Percentiles rank a stretch among this genome's conserved stretches.
phyloP scores from a whole-genome alignment of 2,329 filamentous ascomycete genomes.

The Saccharata proteae region DNA sequence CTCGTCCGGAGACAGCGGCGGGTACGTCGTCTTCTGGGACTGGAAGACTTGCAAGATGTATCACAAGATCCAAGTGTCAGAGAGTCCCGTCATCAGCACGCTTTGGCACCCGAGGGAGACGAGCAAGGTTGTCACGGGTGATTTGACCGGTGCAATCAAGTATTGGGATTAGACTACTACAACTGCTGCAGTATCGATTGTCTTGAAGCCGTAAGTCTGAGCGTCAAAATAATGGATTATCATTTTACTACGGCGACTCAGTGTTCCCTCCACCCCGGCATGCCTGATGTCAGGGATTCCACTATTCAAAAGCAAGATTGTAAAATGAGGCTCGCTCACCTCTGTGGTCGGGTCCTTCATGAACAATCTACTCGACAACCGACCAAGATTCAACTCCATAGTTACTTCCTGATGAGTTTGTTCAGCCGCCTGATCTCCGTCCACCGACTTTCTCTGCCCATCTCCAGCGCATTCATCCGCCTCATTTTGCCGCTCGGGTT shows the following conservation, averaged over 20 bases:
- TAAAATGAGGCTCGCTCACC: no score
- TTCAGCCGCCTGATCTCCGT: slow-evolving; percentile 52
- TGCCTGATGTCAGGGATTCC: no score
- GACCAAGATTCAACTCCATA: no score
- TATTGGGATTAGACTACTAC: slow-evolving; percentile 99
- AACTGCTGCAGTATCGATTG: no score
- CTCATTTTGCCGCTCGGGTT: slow-evolving; percentile 58
- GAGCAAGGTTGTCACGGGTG: slow-evolving; percentile 84
- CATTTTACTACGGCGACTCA: no score
- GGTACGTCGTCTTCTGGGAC: slow-evolving; percentile 94
- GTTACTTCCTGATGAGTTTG: no score
- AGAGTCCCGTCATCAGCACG: slow-evolving; percentile 70
- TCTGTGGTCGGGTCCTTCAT: no score
- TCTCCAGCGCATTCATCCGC: slow-evolving; percentile 58
- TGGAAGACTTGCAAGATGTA: slow-evolving; percentile 99
- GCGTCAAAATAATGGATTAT: no score
- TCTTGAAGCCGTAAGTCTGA: no score
- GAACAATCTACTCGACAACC: no score
- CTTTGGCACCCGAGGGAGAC: slow-evolving; percentile 98
- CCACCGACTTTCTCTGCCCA: slow-evolving; percentile 57
- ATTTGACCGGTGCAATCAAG: slow-evolving; percentile 75
- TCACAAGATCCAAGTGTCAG: slow-evolving; percentile 82
- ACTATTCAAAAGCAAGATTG: no score
- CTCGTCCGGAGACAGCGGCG: slow-evolving; percentile 72
- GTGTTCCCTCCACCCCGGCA: no score